phyloP scores from a whole-genome alignment of 1,284 basidiomycete genomes.

The Ustilago cynodontis region DNA sequence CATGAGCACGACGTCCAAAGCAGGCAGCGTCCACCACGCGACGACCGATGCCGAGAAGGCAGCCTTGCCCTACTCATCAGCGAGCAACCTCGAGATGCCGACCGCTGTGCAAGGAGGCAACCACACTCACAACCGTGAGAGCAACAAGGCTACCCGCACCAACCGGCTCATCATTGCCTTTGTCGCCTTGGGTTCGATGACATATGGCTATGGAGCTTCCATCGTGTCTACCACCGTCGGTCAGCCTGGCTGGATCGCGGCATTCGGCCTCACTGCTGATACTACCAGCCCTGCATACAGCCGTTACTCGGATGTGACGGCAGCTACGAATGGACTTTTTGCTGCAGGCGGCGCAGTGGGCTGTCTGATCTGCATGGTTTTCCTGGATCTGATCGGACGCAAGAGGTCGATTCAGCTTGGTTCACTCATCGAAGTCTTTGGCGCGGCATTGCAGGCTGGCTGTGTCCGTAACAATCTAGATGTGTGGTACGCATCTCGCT shows the following conservation, averaged over 20 bases:
- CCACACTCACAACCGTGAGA: background rate
- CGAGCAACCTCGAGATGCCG: background rate
- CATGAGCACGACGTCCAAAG: background rate
- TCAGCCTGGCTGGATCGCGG: slow-evolving; percentile 5
- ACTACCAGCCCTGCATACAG: slow-evolving; percentile 3
- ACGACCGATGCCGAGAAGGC: background rate
- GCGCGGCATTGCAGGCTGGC: background rate
- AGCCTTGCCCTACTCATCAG: background rate
- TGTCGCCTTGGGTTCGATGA: slow-evolving; percentile 1
- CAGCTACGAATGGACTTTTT: background rate
- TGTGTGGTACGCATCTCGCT: slow-evolving; percentile 1
- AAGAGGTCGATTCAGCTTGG: slow-evolving; percentile 8
- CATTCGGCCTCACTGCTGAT: background rate
- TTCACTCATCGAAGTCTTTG: slow-evolving; percentile 2
- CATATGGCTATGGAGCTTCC: background rate
- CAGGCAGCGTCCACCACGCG: background rate
- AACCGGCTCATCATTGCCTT: slow-evolving; percentile 4
- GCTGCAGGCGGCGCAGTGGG: slow-evolving; percentile 2
- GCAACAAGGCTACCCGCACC: slow-evolving; percentile 5
- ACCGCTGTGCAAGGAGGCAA: background rate
- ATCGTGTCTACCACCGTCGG: slow-evolving; percentile 3
- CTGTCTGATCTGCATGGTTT: slow-evolving; percentile 1
- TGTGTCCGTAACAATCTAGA: background rate
- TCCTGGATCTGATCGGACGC: background rate
- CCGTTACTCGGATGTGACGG: background rate